A percentile compares a stretch with the other conserved stretches of the same genome.
These are phyloP conservation scores for Boletus calvinii DNA, from an alignment of 1,284 basidiomycete species.

Conservation along the genomic window DNA sequence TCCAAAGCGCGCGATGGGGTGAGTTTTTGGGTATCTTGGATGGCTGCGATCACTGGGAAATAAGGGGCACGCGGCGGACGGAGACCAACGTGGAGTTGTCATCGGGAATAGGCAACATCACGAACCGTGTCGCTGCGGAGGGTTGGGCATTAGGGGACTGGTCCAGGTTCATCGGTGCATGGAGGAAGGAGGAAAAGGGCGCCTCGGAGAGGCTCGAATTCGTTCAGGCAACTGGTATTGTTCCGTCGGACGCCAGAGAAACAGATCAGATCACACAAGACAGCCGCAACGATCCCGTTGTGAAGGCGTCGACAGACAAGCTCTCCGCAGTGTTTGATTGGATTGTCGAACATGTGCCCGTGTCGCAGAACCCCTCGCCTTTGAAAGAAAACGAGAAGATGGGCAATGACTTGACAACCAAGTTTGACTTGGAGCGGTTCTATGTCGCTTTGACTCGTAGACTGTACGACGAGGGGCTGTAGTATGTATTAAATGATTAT, in stretches of 20 bases:
- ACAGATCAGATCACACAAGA: slow-evolving; percentile 32
- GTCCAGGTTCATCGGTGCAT: slow-evolving; percentile 56
- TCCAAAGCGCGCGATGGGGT: slow-evolving; percentile 90
- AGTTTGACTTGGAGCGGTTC: slow-evolving; percentile 71
- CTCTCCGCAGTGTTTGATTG: slow-evolving; percentile 74
- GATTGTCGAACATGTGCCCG: slow-evolving; percentile 70
- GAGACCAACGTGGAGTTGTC: slow-evolving; percentile 63
- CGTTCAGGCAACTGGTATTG: slow-evolving; percentile 15
- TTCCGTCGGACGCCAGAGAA: slow-evolving; percentile 11
- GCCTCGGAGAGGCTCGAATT: slow-evolving; percentile 20
- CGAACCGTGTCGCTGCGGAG: slow-evolving; percentile 36
- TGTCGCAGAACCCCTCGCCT: slow-evolving; percentile 11
- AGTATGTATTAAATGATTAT: slow-evolving; percentile 14
- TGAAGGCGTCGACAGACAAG: slow-evolving; percentile 67
- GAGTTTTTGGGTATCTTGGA: slow-evolving; percentile 91
- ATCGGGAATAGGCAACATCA: slow-evolving; percentile 36
- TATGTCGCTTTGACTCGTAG: slow-evolving; percentile 75
- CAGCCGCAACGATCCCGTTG: slow-evolving; percentile 51
- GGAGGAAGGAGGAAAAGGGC: slow-evolving; percentile 52
- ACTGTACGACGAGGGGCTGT: slow-evolving; percentile 79
- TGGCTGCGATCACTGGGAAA: slow-evolving; percentile 95
- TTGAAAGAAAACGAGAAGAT: slow-evolving; percentile 28
- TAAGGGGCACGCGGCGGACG: slow-evolving; percentile 78
- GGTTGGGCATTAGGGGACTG: slow-evolving; percentile 63
- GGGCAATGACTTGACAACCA: slow-evolving; percentile 48